Evolutionary conservation across 2,329 filamentous ascomycete genomes (phyloP).

Genomic region (Phialophora expanda): DNA sequence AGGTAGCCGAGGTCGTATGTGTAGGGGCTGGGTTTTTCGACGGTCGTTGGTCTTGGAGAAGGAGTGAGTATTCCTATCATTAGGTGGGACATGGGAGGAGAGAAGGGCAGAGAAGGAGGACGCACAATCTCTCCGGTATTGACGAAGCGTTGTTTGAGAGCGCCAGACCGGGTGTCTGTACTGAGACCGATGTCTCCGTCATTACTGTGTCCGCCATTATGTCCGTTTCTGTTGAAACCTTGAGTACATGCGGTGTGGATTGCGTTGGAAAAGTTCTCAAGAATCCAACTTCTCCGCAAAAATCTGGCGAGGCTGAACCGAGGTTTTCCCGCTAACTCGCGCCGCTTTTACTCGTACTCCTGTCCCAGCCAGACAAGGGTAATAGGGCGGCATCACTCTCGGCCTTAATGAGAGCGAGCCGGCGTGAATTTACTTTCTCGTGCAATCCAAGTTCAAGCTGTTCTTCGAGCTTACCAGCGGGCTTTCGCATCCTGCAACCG

Average conservation of each 20-base stretch:
- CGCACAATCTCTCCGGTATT: conserved; percentile 52
- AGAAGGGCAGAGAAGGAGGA: conserved; percentile 16
- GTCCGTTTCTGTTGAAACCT: not conserved
- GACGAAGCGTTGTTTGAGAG: conserved; percentile 7
- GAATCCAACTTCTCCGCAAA: conserved; percentile 3
- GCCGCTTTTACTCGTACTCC: not conserved
- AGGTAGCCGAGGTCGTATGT: conserved; percentile 90
- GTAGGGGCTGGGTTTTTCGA: conserved; percentile 85
- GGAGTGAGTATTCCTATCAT: conserved; percentile 1
- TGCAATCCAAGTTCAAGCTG: conserved; percentile 2
- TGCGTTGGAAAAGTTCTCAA: not conserved
- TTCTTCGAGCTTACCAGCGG: not conserved
- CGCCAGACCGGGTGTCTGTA: not conserved
- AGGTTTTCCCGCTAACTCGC: not conserved
- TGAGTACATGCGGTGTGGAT: not conserved
- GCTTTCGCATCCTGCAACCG: not conserved
- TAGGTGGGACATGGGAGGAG: conserved; percentile 13
- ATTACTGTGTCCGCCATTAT: conserved; percentile 24
- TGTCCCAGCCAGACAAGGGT: not conserved
- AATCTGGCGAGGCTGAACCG: not conserved
- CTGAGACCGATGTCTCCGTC: conserved; percentile 12
- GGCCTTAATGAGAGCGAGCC: not conserved
- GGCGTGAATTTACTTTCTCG: not conserved
- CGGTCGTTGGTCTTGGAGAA: conserved; percentile 49
- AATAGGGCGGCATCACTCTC: not conserved